Evolutionary conservation across 176 grass and related monocot genomes (phyloP), one percentile per base, ranked within the genome.

Genomic region (Chrysopogon serrulatus): DNA sequence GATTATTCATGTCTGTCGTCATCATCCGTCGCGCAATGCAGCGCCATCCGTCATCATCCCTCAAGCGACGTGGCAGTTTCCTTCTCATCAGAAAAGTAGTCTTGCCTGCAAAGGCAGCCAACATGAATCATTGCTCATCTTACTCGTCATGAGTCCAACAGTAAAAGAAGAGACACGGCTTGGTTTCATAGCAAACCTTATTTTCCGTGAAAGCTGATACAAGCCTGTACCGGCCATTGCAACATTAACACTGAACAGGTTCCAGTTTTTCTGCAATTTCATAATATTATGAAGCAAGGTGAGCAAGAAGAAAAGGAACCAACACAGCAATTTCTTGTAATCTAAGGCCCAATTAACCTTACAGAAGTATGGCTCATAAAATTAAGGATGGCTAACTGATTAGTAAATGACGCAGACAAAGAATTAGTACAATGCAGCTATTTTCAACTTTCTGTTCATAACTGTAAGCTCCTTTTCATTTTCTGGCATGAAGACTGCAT

Each of bases 211-310:
- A 76, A 97, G 90, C 73, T 97, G 94, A 79, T 92, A 97, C 43
- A 94, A 51, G 49, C 89, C 87, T 40, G 94, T 94, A 33, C 87
- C 82, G 0, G 94, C 87, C 94, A 94, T 92, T 48, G 90, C 94
- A 80, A 92, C 76, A 9, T 88, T 97, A 18, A 94, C 92, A 31
- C 90, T 87, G 17, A 90, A 88, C 41, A 97, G 92, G 28, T 97
- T 97, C 90, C 87, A 94, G 54, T 97, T 94, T 92, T 84, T 97
- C 94, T 90, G 91, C 62, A 85, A 88, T 33, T 77, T 18, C 24
- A 47, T 28, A 57, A 15, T 19, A 83, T 42, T 63, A 23, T 14
- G 10, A 88, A 68, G 24, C 5, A 79, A 73, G 31, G 76, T 67
- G 28, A 33, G 57, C 26, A 64, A 36, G 7, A 56, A 27, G 11